Base-by-base conservation (phyloP, 768 basidiomycete species). In the Lactarius sanguifluus region DNA sequence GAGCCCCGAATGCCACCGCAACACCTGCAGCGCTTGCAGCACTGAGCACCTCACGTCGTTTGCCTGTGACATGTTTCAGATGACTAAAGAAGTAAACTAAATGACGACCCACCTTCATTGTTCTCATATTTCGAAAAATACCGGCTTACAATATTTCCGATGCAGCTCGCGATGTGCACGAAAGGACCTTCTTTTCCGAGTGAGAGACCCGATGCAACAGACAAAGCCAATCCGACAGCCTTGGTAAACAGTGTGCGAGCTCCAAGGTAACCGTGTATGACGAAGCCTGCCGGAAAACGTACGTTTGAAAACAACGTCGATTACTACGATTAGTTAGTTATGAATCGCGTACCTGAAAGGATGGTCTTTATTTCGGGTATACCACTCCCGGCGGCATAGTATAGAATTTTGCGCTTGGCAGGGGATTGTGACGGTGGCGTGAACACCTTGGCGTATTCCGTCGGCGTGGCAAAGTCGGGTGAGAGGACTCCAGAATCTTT, bases 21-120 rank as follows among this genome's bases (percentile, higher is more conserved):
- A 99, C 97, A 34, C 97, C 97, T 28, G 97, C 97, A 7, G 96
- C 97, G 75, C 94, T 93, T 34, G 96, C 95, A 13, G 97, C 97
- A 67, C 92, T 95, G 43, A 99, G 79, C 62, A 99, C 88, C 78
- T 98, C 97, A 57, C 97, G 87, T 55, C 96, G 85, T 75, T 98
- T 98, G 16, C 86, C 94, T 94, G 65, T 32, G 64, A 45, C 18
- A 40, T 38, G 52, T 41, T 43, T 56, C 18, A 4, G 36, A 6
- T 30, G 36, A 50, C 18, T 18, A 18, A 30, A 4, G 52, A 25
- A 62, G 36, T 15, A 50, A 28, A 57, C n/a, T 10, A 38, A 15
- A 54, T 65, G 57, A 54, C 15, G 10, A 64, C 59, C 40, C 60
- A 75, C 92, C 95, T 84, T 99, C 97, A 72, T 98, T 99, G 61